Conservation (phyloP, 2,329 filamentous ascomycete species). For the Cadophora luteo-olivacea region DNA sequence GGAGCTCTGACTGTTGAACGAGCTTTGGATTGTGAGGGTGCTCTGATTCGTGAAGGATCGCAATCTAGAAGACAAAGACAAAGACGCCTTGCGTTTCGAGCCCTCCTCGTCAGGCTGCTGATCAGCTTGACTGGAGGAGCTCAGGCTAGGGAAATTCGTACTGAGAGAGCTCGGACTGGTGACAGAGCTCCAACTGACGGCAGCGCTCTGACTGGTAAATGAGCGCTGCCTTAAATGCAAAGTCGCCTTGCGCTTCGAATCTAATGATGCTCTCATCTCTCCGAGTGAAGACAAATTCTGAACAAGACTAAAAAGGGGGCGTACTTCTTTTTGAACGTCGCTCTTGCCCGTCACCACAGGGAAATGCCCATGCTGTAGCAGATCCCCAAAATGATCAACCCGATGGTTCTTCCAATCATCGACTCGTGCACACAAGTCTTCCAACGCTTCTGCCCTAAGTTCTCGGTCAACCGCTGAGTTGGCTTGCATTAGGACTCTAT, state of each 20-base stretch:
- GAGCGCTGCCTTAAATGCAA: conserved; percentile 12
- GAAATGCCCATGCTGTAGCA: conserved; percentile 88
- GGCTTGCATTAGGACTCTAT: conserved; percentile 80
- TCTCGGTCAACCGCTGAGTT: conserved; percentile 93
- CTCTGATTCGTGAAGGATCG: conserved; percentile 6
- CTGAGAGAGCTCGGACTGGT: neutral
- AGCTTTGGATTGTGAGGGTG: conserved; percentile 9
- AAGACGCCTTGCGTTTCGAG: conserved; percentile 12
- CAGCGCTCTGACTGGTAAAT: neutral
- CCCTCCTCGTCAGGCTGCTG: conserved; percentile 6
- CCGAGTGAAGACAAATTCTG: conserved; percentile 28
- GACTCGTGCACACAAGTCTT: conserved; percentile 81
- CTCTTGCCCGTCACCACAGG: conserved; percentile 89
- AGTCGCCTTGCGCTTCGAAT: conserved; percentile 36
- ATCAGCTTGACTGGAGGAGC: neutral
- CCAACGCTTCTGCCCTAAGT: conserved; percentile 80
- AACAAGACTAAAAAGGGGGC: conserved; percentile 29
- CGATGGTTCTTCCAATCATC: conserved; percentile 97
- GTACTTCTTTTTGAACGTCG: conserved; percentile 82
- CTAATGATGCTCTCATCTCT: conserved; percentile 18
- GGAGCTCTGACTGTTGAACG: conserved; percentile 12
- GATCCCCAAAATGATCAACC: conserved; percentile 87
- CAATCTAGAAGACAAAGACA: conserved; percentile 15
- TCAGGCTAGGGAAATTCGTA: neutral
- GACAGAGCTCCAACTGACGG: neutral